Base-by-base conservation (phyloP, 2,329 filamentous ascomycete genomes). In the Lecanicillium sp. region DNA sequence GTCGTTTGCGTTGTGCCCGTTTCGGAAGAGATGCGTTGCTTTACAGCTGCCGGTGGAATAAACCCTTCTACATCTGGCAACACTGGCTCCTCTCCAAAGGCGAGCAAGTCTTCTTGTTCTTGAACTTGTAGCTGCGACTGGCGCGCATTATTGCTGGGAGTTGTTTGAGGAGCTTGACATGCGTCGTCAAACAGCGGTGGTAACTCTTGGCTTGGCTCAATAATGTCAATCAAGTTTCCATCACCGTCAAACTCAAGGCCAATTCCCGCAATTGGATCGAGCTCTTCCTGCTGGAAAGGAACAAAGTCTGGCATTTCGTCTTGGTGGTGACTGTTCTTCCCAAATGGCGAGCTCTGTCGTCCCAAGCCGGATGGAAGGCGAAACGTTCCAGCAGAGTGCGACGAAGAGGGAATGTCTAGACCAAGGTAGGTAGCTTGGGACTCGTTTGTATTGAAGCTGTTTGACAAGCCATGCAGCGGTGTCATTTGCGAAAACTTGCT, bases 231-330 rank as follows among this genome's bases (percentile, higher is more conserved):
- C 27, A 75, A 51, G 42, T 73, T 73, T 28, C 72, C 72, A 9
- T 73, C 54, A 17, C 56, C 64, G 43, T 74, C 71, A 37, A 76
- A 67, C n/a, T 66, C 61, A 18, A 75, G 57, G 3, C 63, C 65
- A 46, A 69, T 60, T 18, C 65, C 64, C 0, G 55, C 55, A 15
- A 63, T 47, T 5, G 54, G 49, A 8, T 56, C 57, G 18, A 65
- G 49, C 3, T 67, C 63, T 9, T 70, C 62, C 0, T 61, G 58
- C 8, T 48, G 57, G 14, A 68, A 58, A 2, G 58, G 55, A 19
- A 58, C 54, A 17, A 53, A 53, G 3, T 50, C 50, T 3, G 44
- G 43, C 39, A 51, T 48, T 8, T 36, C 35, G 16, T 52, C 45
- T 46, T 50, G 8, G 4, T 45, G 41, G 9, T 44, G 37, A 28